Evolutionary conservation across 441 rosid genomes (phyloP).

Genomic region (Erodium texanum): DNA sequence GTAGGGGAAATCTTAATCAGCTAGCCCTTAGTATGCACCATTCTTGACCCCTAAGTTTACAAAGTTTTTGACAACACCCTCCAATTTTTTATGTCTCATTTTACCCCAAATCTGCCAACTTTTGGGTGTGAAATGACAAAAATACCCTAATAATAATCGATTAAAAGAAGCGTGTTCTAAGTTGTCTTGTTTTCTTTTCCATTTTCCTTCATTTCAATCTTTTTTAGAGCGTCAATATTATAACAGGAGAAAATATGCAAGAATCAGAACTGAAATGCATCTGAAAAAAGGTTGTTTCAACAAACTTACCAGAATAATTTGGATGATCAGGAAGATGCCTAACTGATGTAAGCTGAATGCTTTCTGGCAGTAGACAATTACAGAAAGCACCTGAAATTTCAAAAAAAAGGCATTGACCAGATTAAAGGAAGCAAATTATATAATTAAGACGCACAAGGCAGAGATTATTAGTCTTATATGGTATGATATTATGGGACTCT

Average conservation of each 20-base stretch:
- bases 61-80: too few relatives aligned
- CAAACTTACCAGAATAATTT: slow-evolving; percentile 53
- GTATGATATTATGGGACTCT: not conserved
- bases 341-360: slow-evolving; percentile 75
- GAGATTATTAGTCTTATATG: not conserved
- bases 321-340: slow-evolving; percentile 72
- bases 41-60: too few relatives aligned
- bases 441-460: slow-evolving; percentile 4
- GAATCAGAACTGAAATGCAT: slow-evolving; percentile 10
- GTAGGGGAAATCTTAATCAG: too few relatives aligned
- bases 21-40: too few relatives aligned
- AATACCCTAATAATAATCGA: too few relatives aligned
- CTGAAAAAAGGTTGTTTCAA: slow-evolving; percentile 7
- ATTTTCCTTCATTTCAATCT: not conserved
- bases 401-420: slow-evolving; percentile 19
- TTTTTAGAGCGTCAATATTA: not conserved
- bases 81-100: too few relatives aligned
- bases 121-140: too few relatives aligned
- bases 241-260: not conserved
- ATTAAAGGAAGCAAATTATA: not conserved
- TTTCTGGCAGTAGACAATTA: slow-evolving; percentile 83
- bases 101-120: too few relatives aligned
- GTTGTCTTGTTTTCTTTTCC: slow-evolving; percentile 4
- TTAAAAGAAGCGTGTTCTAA: not conserved
- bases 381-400: slow-evolving; percentile 82